phyloP scores from a whole-genome alignment of 148 eudicot genomes.

The Pharnaceum exiguum region DNA sequence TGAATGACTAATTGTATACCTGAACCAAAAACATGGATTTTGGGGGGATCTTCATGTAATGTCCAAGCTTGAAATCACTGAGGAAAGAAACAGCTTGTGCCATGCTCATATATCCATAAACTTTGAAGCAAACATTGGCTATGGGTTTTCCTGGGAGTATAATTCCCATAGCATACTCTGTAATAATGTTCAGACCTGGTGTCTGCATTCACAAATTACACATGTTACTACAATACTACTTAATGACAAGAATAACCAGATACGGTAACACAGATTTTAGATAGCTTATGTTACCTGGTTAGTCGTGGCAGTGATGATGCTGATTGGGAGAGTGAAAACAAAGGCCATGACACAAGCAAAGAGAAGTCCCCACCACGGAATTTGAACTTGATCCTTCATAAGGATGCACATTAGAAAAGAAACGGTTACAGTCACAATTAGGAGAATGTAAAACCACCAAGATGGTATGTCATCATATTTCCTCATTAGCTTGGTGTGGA shows the following conservation, averaged over 20 bases:
- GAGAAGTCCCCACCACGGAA: conserved; percentile 99
- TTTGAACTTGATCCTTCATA: conserved; percentile 71
- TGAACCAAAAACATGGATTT: conserved; percentile 98
- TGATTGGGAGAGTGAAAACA: conserved; percentile 87
- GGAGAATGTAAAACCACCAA: conserved; percentile 82
- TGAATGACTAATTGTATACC: conserved; percentile 50
- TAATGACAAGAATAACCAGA: too few species aligned
- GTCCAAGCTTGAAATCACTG: conserved; percentile 96
- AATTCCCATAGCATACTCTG: conserved; percentile 90
- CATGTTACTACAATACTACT: too few species aligned
- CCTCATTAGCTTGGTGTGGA: conserved; percentile 83
- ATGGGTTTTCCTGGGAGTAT: conserved; percentile 93
- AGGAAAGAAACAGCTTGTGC: conserved; percentile 96
- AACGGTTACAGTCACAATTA: conserved; percentile 45
- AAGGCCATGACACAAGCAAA: conserved; percentile 83
- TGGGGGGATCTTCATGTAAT: conserved; percentile 99
- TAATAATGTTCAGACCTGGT: conserved; percentile 91
- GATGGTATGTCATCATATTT: conserved; percentile 88
- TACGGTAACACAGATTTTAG: not conserved
- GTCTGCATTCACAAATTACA: conserved; percentile 78
- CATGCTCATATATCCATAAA: conserved; percentile 97
- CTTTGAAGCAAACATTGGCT: conserved; percentile 95
- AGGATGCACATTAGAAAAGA: conserved; percentile 66
- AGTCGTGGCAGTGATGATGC: conserved; percentile 96
- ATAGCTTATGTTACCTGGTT: conserved; percentile 62